phyloP scores from a whole-genome alignment of 148 eudicot species.

The Hydrangea macrophylla region DNA sequence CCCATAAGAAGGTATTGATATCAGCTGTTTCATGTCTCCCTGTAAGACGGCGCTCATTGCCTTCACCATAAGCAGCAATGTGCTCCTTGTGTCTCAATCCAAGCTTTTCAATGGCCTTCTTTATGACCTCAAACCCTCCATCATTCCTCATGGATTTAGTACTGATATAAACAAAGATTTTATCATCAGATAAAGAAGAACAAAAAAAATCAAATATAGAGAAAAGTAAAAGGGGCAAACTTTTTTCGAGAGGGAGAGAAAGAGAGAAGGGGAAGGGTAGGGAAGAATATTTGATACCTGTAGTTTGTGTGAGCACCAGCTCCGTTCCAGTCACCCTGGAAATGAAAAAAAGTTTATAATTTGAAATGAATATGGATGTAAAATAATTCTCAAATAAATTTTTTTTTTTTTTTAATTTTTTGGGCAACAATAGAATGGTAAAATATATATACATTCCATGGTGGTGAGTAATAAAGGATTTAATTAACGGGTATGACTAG shows the following conservation, averaged over 20 bases:
- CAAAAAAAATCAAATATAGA: background rate
- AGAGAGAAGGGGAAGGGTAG: background rate
- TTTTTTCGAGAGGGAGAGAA: background rate
- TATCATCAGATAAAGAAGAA: background rate
- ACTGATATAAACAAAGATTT: background rate
- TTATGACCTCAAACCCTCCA: constrained; percentile 47
- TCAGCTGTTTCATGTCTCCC: constrained; percentile 56
- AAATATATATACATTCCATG: too few species aligned
- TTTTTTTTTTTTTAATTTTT: too few species aligned
- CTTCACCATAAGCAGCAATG: constrained; percentile 55
- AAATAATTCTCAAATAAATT: too few species aligned
- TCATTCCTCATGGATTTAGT: constrained; percentile 17
- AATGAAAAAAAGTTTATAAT: background rate
- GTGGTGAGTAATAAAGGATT: background rate
- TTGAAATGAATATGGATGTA: too few species aligned
- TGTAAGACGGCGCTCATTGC: constrained; percentile 56
- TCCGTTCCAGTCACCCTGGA: constrained; percentile 62
- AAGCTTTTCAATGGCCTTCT: constrained; percentile 53
- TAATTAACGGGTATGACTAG: background rate
- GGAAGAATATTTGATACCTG: constrained; percentile 25
- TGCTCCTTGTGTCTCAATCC: constrained; percentile 50
- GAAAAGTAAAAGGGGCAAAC: background rate
- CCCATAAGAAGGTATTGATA: constrained; percentile 50
- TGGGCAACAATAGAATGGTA: background rate
- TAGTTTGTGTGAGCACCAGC: constrained; percentile 64